Evolutionary conservation across 1,284 basidiomycete genomes (phyloP).

Genomic region (Heterobasidion irregulare): DNA sequence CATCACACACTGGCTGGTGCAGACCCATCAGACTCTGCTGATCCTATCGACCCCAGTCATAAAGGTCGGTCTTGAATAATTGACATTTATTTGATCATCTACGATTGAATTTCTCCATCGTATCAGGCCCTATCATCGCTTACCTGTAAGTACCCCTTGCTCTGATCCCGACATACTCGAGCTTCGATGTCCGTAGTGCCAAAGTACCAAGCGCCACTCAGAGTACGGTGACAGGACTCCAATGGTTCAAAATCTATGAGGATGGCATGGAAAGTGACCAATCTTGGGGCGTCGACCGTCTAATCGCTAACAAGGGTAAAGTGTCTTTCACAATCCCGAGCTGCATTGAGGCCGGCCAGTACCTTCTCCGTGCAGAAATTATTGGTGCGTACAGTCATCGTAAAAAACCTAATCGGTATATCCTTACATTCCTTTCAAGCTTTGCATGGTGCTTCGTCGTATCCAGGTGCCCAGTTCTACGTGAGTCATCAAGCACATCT

Average conservation of each 20-base stretch:
- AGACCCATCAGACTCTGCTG: slow-evolving; percentile 32
- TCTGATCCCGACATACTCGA: background rate
- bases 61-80: slow-evolving; percentile 21
- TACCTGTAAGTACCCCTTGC: slow-evolving; percentile 34
- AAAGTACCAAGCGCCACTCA: slow-evolving; percentile 36
- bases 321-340: slow-evolving; percentile 41
- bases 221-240: slow-evolving; percentile 37
- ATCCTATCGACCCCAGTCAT: slow-evolving; percentile 46
- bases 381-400: slow-evolving; percentile 29
- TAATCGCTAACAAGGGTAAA: slow-evolving; percentile 46
- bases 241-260: slow-evolving; percentile 44
- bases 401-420: background rate
- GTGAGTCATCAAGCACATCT: slow-evolving; percentile 7
- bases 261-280: slow-evolving; percentile 24
- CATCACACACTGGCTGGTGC: slow-evolving; percentile 42
- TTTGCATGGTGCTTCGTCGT: slow-evolving; percentile 27
- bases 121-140: slow-evolving; percentile 36
- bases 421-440: slow-evolving; percentile 16
- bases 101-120: background rate
- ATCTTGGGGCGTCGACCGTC: slow-evolving; percentile 38
- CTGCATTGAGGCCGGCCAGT: slow-evolving; percentile 41
- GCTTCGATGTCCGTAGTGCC: slow-evolving; percentile 23
- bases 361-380: slow-evolving; percentile 43
- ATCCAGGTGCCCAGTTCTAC: slow-evolving; percentile 14
- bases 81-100: background rate